Evolutionary conservation across 169 alveolate genomes (phyloP).

Genomic region (Hepatocystis sp.): DNA sequence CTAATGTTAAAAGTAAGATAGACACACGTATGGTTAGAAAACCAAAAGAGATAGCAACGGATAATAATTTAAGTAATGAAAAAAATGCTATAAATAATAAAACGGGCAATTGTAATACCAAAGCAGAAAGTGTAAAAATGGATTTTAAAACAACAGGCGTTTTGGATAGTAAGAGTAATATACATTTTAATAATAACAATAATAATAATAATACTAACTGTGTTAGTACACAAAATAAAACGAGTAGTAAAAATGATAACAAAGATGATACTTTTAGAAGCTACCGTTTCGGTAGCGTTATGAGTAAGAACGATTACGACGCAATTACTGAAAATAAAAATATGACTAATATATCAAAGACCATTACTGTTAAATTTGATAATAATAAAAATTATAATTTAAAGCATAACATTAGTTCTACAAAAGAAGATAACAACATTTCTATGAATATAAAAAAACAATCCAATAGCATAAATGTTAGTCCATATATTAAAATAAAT

Average conservation of each 20-base stretch:
- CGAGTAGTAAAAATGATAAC: background rate
- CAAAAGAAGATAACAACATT: background rate
- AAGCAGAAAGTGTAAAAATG: slow-evolving; percentile 11
- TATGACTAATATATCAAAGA: background rate
- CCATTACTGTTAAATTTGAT: slow-evolving; percentile 5
- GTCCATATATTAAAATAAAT: background rate
- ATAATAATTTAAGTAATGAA: background rate
- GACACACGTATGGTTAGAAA: slow-evolving; percentile 41
- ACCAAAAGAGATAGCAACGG: background rate
- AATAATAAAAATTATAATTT: background rate
- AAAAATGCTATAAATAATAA: background rate
- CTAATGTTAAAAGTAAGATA: slow-evolving; percentile 59
- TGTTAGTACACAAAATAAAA: slow-evolving; percentile 1
- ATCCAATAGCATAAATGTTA: slow-evolving; percentile 3
- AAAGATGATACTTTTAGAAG: no score
- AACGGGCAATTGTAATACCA: background rate
- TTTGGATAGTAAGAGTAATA: background rate
- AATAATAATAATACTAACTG: background rate
- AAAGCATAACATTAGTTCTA: background rate
- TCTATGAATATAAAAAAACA: background rate
- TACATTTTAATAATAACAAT: background rate
- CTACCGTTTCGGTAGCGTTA: no score
- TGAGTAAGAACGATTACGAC: no score
- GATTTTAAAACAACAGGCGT: background rate
- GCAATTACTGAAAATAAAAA: background rate